A percentile compares a stretch with the other conserved stretches of the same genome.
Conservation (phyloP, 352 stramenopile species). For the Globisporangium cylindrosporum region DNA sequence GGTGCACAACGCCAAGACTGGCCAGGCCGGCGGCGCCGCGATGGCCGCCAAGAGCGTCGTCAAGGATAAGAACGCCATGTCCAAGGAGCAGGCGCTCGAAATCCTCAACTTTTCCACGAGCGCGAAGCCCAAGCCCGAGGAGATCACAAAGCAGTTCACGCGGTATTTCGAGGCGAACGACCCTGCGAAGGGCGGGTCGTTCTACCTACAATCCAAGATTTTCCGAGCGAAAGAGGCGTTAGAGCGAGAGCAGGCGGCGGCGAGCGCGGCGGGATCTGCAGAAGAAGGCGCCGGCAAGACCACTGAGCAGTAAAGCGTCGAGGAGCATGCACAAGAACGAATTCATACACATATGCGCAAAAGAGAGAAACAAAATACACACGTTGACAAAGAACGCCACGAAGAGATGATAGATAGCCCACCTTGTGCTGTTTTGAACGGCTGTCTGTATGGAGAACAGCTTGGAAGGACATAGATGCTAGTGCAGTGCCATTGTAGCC, state of each 20-base stretch:
- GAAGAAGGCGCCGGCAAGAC: slow-evolving; percentile 21
- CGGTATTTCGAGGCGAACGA: slow-evolving; percentile 89
- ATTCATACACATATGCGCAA: slow-evolving; percentile 4
- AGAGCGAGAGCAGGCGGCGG: slow-evolving; percentile 29
- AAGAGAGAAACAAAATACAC: slow-evolving; percentile 10
- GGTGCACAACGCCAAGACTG: slow-evolving; percentile 80
- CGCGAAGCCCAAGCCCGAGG: slow-evolving; percentile 41
- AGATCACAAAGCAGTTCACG: slow-evolving; percentile 85
- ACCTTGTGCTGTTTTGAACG: too few species aligned
- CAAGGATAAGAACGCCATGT: slow-evolving; percentile 77
- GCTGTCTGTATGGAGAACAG: background rate
- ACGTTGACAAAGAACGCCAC: background rate
- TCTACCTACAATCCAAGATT: slow-evolving; percentile 93
- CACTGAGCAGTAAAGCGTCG: slow-evolving; percentile 3
- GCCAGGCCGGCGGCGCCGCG: slow-evolving; percentile 46
- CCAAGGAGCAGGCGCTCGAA: slow-evolving; percentile 67
- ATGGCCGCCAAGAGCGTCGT: slow-evolving; percentile 61
- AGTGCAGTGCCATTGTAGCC: background rate
- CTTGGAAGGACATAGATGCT: background rate
- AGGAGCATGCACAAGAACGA: background rate
- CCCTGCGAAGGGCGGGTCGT: slow-evolving; percentile 87
- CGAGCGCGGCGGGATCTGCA: slow-evolving; percentile 16
- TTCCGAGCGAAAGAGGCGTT: slow-evolving; percentile 89
- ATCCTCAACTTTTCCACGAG: slow-evolving; percentile 80
- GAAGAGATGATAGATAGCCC: background rate